Conservation (phyloP, 2,329 filamentous ascomycete species). For the Arthrinium phaeospermum region DNA sequence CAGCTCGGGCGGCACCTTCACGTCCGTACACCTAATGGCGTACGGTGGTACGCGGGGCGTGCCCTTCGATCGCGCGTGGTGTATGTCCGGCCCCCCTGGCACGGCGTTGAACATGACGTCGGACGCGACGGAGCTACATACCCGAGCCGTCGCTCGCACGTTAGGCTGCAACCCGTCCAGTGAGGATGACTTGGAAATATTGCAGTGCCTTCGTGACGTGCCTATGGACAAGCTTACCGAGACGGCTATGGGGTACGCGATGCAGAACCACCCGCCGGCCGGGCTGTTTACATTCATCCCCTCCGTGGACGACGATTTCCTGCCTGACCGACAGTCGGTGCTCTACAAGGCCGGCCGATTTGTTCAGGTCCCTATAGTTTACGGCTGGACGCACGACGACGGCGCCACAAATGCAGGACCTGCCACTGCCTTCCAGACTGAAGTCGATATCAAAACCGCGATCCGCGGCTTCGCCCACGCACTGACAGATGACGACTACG, state of each 20-base stretch:
- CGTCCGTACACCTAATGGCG: constrained; percentile 43
- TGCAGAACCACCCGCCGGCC: constrained; percentile 34
- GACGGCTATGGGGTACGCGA: constrained; percentile 33
- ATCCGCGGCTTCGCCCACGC: constrained; percentile 30
- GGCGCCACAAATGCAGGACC: constrained; percentile 34
- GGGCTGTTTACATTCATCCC: constrained; percentile 28
- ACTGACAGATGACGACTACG: constrained; percentile 34
- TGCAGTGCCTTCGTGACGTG: constrained; percentile 1
- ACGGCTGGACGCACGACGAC: constrained; percentile 37
- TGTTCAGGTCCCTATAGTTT: constrained; percentile 30
- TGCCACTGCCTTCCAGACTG: constrained; percentile 28
- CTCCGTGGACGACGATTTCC: constrained; percentile 46
- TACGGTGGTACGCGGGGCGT: constrained; percentile 46
- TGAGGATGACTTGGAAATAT: constrained; percentile 19
- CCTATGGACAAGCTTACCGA: constrained; percentile 36
- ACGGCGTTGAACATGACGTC: constrained; percentile 32
- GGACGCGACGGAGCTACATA: neutral
- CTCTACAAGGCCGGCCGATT: constrained; percentile 32
- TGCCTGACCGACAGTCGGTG: constrained; percentile 39
- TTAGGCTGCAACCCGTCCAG: constrained; percentile 15
- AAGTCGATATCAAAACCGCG: constrained; percentile 33
- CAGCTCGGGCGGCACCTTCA: constrained; percentile 49
- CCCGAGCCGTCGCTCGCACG: constrained; percentile 17
- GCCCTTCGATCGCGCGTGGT: constrained; percentile 46
- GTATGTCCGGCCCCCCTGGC: constrained; percentile 49